Percentiles rank a stretch among this genome's conserved stretches.
These are phyloP conservation scores for Aspergillus hancockii DNA, from an alignment of 495 filamentous ascomycete genomes.

Conservation along the genomic window DNA sequence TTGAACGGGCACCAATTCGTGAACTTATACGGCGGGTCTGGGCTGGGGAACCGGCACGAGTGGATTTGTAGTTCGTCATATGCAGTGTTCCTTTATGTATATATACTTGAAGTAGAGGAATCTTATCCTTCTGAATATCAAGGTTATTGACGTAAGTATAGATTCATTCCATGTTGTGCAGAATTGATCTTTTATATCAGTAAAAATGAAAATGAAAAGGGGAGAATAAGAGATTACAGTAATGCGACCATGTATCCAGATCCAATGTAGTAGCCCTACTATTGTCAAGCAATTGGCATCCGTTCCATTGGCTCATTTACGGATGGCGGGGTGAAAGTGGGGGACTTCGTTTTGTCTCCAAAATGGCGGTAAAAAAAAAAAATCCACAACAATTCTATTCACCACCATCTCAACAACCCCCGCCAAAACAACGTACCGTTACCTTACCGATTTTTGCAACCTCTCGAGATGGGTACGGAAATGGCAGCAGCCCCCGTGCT, in stretches of 20 bases:
- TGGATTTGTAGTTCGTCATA: slow-evolving; percentile 49
- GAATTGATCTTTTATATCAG: no score
- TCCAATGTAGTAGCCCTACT: no score
- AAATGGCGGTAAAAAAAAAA: slow-evolving; percentile 18
- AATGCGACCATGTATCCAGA: no score
- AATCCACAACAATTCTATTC: slow-evolving; percentile 13
- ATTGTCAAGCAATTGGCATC: slow-evolving; percentile 16
- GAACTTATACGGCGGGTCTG: slow-evolving; percentile 67
- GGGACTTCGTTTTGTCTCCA: slow-evolving; percentile 22
- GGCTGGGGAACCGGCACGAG: slow-evolving; percentile 65
- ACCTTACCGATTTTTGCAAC: background rate
- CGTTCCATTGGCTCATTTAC: slow-evolving; percentile 28
- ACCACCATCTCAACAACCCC: slow-evolving; percentile 13
- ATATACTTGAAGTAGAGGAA: background rate
- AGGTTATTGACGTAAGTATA: no score
- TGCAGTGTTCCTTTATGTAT: background rate
- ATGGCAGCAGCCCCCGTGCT: slow-evolving; percentile 68
- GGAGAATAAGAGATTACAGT: no score
- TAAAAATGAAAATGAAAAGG: background rate
- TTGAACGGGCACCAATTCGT: slow-evolving; percentile 57
- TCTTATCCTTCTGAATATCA: no score
- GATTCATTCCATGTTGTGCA: no score
- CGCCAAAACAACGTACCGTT: slow-evolving; percentile 8
- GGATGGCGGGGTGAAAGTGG: slow-evolving; percentile 41
- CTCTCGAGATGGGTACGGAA: slow-evolving; percentile 31